Evolutionary conservation across 2,329 filamentous ascomycete genomes (phyloP).

Genomic region (Pyricularia grisea): DNA sequence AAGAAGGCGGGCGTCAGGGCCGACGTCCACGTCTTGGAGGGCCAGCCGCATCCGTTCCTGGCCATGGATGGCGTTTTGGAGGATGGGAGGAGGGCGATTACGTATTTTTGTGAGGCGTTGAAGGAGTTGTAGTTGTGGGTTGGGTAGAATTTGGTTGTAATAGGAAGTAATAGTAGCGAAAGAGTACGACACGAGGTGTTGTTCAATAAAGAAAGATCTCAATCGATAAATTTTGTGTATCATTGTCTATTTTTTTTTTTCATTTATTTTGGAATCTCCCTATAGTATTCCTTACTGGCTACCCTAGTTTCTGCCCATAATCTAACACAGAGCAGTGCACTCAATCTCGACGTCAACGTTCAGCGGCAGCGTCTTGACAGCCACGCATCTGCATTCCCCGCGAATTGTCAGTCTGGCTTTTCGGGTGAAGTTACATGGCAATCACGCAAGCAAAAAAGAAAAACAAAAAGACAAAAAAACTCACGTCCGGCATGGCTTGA

Average conservation of each 20-base stretch:
- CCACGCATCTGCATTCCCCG: conserved; percentile 15
- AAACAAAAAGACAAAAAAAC: conserved; percentile 7
- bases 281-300: too few species aligned
- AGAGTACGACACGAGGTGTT: too few species aligned
- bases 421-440: conserved; percentile 7
- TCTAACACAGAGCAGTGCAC: conserved; percentile 18
- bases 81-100: conserved; percentile 41
- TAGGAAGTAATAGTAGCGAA: too few species aligned
- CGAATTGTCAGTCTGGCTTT: background rate
- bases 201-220: too few species aligned
- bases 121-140: background rate
- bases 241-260: too few species aligned
- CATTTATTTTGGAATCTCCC: too few species aligned
- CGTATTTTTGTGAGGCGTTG: conserved; percentile 24
- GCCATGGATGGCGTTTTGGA: conserved; percentile 47
- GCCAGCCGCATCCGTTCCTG: conserved; percentile 49
- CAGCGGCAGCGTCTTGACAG: conserved; percentile 23
- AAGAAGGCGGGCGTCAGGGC: conserved; percentile 33
- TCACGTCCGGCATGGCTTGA: conserved; percentile 35
- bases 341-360: conserved; percentile 24
- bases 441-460: background rate
- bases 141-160: too few species aligned
- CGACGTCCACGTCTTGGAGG: conserved; percentile 39
- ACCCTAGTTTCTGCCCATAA: background rate
- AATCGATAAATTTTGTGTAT: too few species aligned